phyloP scores from a whole-genome alignment of 495 filamentous ascomycete species.

The Podospora pseudocomata region DNA sequence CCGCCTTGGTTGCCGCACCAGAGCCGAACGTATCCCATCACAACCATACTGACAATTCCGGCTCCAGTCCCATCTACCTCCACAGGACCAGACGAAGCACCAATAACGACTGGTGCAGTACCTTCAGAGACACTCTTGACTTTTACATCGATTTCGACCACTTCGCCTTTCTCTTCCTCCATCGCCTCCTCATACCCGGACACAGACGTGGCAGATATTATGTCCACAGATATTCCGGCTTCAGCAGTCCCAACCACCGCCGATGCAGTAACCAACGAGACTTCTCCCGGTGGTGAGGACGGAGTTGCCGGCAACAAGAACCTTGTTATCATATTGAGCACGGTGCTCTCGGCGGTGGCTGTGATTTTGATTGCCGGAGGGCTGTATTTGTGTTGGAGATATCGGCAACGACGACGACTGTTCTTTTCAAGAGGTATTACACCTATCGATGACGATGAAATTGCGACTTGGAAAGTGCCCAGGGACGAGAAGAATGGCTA shows the following conservation, averaged over 20 bases:
- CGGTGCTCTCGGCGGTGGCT: constrained; percentile 38
- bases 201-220: constrained; percentile 20
- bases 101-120: background rate
- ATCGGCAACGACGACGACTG: constrained; percentile 32
- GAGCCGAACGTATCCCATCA: constrained; percentile 4
- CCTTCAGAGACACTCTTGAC: background rate
- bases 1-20: constrained; percentile 5
- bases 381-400: constrained; percentile 32
- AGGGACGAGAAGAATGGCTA: constrained; percentile 23
- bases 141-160: background rate
- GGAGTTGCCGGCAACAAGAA: constrained; percentile 28
- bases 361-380: constrained; percentile 33
- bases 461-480: constrained; percentile 47
- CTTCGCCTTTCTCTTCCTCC: background rate
- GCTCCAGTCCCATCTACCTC: constrained; percentile 15
- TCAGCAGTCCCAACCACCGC: constrained; percentile 14
- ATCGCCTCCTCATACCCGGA: constrained; percentile 10
- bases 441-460: constrained; percentile 52
- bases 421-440: constrained; percentile 44
- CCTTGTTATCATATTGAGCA: constrained; percentile 43
- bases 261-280: constrained; percentile 1
- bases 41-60: constrained; percentile 23
- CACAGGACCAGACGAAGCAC: constrained; percentile 3
- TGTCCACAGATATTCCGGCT: constrained; percentile 23
- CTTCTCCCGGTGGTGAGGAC: constrained; percentile 16